Base-by-base conservation (phyloP, 768 basidiomycete genomes). In the Suillus subluteus region DNA sequence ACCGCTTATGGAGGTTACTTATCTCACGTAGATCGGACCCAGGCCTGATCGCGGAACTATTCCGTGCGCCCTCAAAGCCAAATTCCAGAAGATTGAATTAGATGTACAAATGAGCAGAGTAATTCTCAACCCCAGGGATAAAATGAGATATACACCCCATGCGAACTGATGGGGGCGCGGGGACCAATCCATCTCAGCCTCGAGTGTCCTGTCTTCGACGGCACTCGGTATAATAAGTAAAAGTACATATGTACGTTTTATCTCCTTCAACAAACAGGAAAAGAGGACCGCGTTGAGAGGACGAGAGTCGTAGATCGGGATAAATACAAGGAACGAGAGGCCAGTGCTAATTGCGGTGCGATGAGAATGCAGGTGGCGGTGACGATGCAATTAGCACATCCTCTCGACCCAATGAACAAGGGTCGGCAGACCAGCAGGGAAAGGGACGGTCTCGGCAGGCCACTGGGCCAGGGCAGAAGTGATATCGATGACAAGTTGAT, bases 401-500 rank as follows among this genome's bases (percentile, higher is more conserved):
- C 59, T 32, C 59, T 26, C 18, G 26, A 21, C 68, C 68, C 73
- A 65, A 67, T 62, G 66, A 52, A 65, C 62, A 55, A 40, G 35
- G 35, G 55, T 48, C 44, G 43, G 43, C 43, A 70, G 71, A 65
- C 69, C 73, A 67, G 68, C 63, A 66, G 65, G 67, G 67, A 64
- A 69, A 68, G 61, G 58, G 63, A 63, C 66, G 62, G 68, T 72
- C 70, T 65, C 68, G 68, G 62, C 59, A 43, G 69, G 70, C 74
- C 48, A 23, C 23, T 48, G 21, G 13, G 23, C 50, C 70, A 62
- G 62, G 65, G 26, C 35, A 32, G 65, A 63, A 68, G 64, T 63
- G 63, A 62, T 64, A 59, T 72, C 58, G 67, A 69, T 75, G 75
- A 65, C 65, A 74, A 73, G 68, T 66, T 26, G 67, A 61, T 61